Evolutionary conservation across 805 yeast species (phyloP), one percentile per base, ranked within the genome.

Genomic region (Maudiozyma pseudohumilis): DNA sequence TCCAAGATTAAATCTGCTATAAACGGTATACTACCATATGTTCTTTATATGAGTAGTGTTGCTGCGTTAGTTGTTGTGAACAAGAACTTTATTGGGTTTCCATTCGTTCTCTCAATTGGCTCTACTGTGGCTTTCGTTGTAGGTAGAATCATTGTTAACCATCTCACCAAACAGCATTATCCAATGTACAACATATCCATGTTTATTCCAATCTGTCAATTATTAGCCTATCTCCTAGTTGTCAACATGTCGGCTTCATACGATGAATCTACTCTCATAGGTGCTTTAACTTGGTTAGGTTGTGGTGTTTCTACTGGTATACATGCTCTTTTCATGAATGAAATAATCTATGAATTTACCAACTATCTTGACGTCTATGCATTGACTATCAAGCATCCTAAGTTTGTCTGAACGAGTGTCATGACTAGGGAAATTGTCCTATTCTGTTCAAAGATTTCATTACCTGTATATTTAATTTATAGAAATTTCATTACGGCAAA

Each of bases 91-190:
- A 63, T 66, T 23, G 45, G 61, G 29, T 55, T 84, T 31, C 81
- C 94, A 24, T 68, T 80, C 46, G 63, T 78, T 17, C 53, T 81
- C 33, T 72, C 88, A 21, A 75, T 83, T 50, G 94, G 94, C 1
- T 68, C 80, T 36, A 71, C 82, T 1, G 62, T 81, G 47, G 95
- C 97, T 1, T 80, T 83, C 52, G 67, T 75, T 3, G 96, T 89
- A n/a, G 96, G 96, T 4, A 74, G 92, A 55, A 85, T 88, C 44
- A 88, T 88, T 51, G 68, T 80, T 40, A 88, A 85, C 2, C 97
- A 88, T 58, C 72, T 89, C 47, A 84, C 96, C 1, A 63, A 71
- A 35, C 94, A 83, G 57, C 61, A 65, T 11, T 87, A 83, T 68
- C 96, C 97, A 34, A 61, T 66, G 55, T 50, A 72, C 45, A 82